Evolutionary conservation across 2,329 filamentous ascomycete genomes (phyloP).

Genomic region (Fusarium sp.): DNA sequence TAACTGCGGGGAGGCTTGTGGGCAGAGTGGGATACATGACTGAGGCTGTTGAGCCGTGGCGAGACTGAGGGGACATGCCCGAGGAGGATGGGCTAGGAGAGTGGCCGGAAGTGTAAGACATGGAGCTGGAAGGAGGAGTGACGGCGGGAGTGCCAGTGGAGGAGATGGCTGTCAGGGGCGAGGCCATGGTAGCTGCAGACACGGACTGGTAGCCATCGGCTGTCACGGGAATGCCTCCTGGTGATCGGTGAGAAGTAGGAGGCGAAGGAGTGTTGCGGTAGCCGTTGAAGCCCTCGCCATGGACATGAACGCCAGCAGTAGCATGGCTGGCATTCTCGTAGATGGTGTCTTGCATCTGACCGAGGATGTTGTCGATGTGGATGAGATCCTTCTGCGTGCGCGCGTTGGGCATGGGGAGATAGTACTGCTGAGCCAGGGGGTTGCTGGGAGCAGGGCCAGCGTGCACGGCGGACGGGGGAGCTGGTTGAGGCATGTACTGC

Average conservation of each 20-base stretch:
- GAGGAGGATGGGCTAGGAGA: slow-evolving; percentile 79
- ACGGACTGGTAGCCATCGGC: slow-evolving; percentile 55
- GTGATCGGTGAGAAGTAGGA: slow-evolving; percentile 55
- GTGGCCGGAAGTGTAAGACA: slow-evolving; percentile 83
- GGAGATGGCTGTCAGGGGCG: slow-evolving; percentile 68
- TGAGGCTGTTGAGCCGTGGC: slow-evolving; percentile 69
- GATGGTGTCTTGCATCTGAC: slow-evolving; percentile 95
- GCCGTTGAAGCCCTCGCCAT: slow-evolving; percentile 71
- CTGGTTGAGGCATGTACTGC: slow-evolving; percentile 65
- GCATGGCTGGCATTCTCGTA: slow-evolving; percentile 92
- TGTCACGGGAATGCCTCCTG: slow-evolving; percentile 50
- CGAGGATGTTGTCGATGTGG: slow-evolving; percentile 93
- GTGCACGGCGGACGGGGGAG: slow-evolving; percentile 61
- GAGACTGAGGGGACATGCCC: slow-evolving; percentile 75
- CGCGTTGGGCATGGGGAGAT: slow-evolving; percentile 87
- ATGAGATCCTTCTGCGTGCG: slow-evolving; percentile 94
- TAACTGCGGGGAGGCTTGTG: slow-evolving; percentile 69
- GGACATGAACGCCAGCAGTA: slow-evolving; percentile 82
- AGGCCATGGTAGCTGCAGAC: slow-evolving; percentile 69
- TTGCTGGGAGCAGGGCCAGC: slow-evolving; percentile 68
- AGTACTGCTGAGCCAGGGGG: slow-evolving; percentile 76
- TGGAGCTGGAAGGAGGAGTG: slow-evolving; percentile 79
- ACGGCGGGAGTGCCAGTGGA: slow-evolving; percentile 80
- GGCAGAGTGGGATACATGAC: slow-evolving; percentile 80
- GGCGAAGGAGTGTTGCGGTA: slow-evolving; percentile 70